phyloP scores from a whole-genome alignment of 345 rosid genomes.

The Bruguiera gymnorhiza region DNA sequence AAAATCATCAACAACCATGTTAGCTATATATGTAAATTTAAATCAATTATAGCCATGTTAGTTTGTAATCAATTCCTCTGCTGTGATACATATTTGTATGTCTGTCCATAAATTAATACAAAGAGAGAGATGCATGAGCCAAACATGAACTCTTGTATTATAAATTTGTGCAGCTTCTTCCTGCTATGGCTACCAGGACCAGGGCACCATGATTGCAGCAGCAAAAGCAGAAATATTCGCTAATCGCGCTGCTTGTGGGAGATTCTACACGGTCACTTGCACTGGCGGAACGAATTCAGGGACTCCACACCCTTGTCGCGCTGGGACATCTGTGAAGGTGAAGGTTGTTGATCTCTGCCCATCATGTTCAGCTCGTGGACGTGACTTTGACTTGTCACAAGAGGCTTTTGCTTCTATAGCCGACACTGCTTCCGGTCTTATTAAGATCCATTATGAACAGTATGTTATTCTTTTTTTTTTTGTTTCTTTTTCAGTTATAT shows the following conservation, averaged over 20 bases:
- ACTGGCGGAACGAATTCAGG: too few species aligned
- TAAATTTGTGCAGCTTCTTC: not conserved
- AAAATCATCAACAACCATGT: too few species aligned
- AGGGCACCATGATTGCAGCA: constrained; percentile 1
- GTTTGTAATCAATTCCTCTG: too few species aligned
- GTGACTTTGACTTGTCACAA: not conserved
- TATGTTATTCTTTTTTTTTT: not conserved
- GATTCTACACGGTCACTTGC: too few species aligned
- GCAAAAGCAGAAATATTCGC: not conserved
- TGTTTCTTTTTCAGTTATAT: too few species aligned
- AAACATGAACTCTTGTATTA: not conserved
- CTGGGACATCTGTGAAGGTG: too few species aligned
- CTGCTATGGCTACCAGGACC: not conserved
- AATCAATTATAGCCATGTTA: too few species aligned
- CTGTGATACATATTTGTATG: too few species aligned
- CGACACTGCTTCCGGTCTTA: not conserved
- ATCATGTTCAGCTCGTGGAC: not conserved
- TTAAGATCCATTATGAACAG: not conserved
- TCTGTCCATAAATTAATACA: too few species aligned
- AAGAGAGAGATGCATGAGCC: not conserved
- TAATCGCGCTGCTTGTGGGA: not conserved
- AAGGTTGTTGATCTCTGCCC: constrained; percentile 1
- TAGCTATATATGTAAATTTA: too few species aligned
- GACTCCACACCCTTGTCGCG: too few species aligned
- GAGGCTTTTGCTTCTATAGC: not conserved